These are phyloP conservation scores for Penicillium digitatum DNA, from an alignment of 2,329 filamentous ascomycete genomes.

Conservation along the genomic window DNA sequence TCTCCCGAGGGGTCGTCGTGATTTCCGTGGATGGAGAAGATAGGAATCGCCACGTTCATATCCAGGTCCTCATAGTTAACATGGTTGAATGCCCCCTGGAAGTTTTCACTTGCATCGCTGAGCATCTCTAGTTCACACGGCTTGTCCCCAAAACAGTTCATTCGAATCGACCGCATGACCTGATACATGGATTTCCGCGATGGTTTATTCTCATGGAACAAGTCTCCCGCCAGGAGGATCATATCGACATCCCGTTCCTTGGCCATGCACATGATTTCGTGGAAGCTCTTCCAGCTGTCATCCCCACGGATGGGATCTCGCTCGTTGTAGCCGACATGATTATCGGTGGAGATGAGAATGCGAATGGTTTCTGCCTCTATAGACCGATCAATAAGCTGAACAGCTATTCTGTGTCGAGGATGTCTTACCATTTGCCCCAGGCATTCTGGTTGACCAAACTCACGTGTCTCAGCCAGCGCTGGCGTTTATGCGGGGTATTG, in stretches of 20 bases:
- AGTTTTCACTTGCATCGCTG: conserved; percentile 86
- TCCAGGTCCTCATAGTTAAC: conserved; percentile 98
- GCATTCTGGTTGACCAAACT: conserved; percentile 20
- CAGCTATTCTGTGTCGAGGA: neutral
- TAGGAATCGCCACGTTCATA: conserved; percentile 93
- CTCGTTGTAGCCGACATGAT: conserved; percentile 96
- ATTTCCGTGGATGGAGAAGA: conserved; percentile 98
- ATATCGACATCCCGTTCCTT: conserved; percentile 91
- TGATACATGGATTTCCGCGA: conserved; percentile 95
- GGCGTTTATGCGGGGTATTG: neutral
- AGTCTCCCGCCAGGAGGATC: conserved; percentile 88
- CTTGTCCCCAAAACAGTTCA: conserved; percentile 92
- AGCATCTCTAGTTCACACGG: conserved; percentile 93
- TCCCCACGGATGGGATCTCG: conserved; percentile 90
- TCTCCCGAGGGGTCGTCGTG: conserved; percentile 98
- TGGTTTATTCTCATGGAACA: conserved; percentile 98
- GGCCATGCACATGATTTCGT: conserved; percentile 89
- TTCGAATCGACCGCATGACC: conserved; percentile 88
- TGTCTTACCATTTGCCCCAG: conserved; percentile 27
- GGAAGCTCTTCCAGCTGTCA: conserved; percentile 94
- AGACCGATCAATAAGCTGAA: conserved; percentile 3
- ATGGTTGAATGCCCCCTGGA: conserved; percentile 82
- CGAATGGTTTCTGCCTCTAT: conserved; percentile 77
- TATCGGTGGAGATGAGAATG: conserved; percentile 91
- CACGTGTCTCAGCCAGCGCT: neutral